Evolutionary conservation across 441 rosid genomes (phyloP).

Genomic region (Jatropha multifida): DNA sequence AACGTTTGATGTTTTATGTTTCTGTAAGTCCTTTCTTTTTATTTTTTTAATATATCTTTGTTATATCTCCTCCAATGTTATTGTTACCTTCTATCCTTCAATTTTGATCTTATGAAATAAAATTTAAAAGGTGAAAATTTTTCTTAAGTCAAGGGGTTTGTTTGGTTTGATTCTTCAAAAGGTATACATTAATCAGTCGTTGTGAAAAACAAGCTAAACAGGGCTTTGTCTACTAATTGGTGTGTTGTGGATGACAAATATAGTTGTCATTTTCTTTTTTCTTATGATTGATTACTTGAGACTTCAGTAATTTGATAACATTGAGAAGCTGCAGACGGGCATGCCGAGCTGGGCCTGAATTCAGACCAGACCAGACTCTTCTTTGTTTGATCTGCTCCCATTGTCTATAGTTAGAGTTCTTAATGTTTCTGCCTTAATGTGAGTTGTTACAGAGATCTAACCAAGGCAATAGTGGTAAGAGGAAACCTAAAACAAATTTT

Average conservation of each 20-base stretch:
- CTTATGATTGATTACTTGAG: too few relatives aligned
- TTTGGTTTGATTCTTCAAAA: background rate
- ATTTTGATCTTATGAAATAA: background rate
- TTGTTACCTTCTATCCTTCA: background rate
- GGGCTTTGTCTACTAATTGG: background rate
- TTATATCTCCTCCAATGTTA: background rate
- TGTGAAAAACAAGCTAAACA: background rate
- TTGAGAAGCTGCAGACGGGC: too few relatives aligned
- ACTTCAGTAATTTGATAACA: too few relatives aligned
- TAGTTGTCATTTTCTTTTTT: background rate
- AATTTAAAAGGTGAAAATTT: background rate
- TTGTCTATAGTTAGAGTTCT: too few relatives aligned
- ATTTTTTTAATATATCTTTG: background rate
- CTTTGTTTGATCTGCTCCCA: too few relatives aligned
- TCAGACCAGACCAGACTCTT: too few relatives aligned
- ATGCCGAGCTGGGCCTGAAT: too few relatives aligned
- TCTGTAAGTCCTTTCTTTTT: background rate
- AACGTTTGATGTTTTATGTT: background rate
- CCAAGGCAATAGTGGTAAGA: slow-evolving; percentile 50
- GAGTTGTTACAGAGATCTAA: slow-evolving; percentile 53
- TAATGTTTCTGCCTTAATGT: slow-evolving; percentile 6
- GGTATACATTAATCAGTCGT: background rate
- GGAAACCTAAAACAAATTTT: slow-evolving; percentile 92
- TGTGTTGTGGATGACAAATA: background rate
- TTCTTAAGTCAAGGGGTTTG: background rate